Evolutionary conservation across 2,329 filamentous ascomycete species (phyloP).

Genomic region (Teratosphaeriaceae sp.): DNA sequence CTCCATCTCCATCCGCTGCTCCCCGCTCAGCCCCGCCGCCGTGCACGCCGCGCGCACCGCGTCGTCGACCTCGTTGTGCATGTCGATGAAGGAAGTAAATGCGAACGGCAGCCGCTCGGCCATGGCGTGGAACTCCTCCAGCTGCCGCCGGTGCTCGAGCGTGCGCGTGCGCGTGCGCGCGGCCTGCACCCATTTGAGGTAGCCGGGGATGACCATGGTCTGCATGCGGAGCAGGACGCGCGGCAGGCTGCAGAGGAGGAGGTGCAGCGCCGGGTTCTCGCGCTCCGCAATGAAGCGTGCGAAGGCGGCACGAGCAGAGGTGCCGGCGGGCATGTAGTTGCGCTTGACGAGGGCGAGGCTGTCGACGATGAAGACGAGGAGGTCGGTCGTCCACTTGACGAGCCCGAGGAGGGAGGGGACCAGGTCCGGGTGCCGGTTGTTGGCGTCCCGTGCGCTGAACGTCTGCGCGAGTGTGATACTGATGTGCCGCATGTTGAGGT

Average conservation of each 20-base stretch:
- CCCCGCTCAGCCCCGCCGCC: slow-evolving; percentile 36
- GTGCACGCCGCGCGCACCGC: slow-evolving; percentile 56
- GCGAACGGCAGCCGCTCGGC: slow-evolving; percentile 42
- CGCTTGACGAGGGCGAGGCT: slow-evolving; percentile 42
- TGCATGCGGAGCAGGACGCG: slow-evolving; percentile 65
- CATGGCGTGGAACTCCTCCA: slow-evolving; percentile 47
- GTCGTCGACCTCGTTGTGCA: slow-evolving; percentile 55
- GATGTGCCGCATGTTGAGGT: slow-evolving; percentile 66
- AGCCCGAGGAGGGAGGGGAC: slow-evolving; percentile 67
- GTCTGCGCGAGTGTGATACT: slow-evolving; percentile 21
- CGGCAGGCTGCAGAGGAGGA: slow-evolving; percentile 68
- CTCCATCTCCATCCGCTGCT: slow-evolving; percentile 44
- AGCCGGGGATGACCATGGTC: slow-evolving; percentile 52
- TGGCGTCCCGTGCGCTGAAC: slow-evolving; percentile 14
- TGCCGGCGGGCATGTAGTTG: slow-evolving; percentile 4
- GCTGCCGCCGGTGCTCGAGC: slow-evolving; percentile 49
- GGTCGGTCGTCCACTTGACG: slow-evolving; percentile 69
- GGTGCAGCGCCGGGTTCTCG: slow-evolving; percentile 28
- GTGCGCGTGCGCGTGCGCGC: slow-evolving; percentile 29
- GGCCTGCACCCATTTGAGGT: slow-evolving; percentile 16
- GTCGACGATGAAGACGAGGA: slow-evolving; percentile 50
- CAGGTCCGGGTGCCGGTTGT: slow-evolving; percentile 48
- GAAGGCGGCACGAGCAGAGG: slow-evolving; percentile 14
- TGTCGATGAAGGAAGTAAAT: slow-evolving; percentile 39
- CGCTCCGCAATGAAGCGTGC: slow-evolving; percentile 14